Evolutionary conservation across 306 rosid species (phyloP), one percentile per base, ranked within the genome.

Genomic region (Potentilla sterilis): DNA sequence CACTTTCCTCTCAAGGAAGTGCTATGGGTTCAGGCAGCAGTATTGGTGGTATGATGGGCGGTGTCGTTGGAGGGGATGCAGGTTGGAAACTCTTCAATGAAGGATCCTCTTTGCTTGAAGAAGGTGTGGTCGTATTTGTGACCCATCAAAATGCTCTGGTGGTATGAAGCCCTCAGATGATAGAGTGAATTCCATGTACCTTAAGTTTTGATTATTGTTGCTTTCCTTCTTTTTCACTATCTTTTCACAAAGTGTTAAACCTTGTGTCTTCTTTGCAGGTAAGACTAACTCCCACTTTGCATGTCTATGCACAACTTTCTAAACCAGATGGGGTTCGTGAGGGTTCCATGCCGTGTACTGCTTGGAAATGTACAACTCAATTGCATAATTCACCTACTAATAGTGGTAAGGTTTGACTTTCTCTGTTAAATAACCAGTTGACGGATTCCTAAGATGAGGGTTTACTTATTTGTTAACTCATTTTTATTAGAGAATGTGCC

Each of bases 41-140:
- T 85, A 85, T 94, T 76, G 84, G 96, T 80, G 89, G 97, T 85
- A 92, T 89, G 97, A 82, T 94, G 88, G 98, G 98, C 61, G 98
- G 98, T 77, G 93, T 90, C 79, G 98, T 94, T 73, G 97, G 97
- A 4, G 96, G 89, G 84, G 98, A 95, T 74, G 90, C 95, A 22
- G 96, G 95, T 64, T 90, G 98, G 98, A 95, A 95, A 80, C 91
- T 95, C 75, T 95, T 95, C 84, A 95, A 95, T 38, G 98, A 95
- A 87, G 92, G 89, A 54, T 89, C 97, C 80, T 86, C 98, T 77
- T 77, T 85, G 77, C 85, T 75, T 74, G 97, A 92, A 86, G 98
- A 89, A 87, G 95, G 97, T 46, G 97, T 90, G 78, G 97, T 95
- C 80, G 82, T 92, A 73, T 90, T 95, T 85, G 99, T 87, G 88